Evolutionary conservation across 495 filamentous ascomycete species (phyloP).

Genomic region (Aspergillus leporis): DNA sequence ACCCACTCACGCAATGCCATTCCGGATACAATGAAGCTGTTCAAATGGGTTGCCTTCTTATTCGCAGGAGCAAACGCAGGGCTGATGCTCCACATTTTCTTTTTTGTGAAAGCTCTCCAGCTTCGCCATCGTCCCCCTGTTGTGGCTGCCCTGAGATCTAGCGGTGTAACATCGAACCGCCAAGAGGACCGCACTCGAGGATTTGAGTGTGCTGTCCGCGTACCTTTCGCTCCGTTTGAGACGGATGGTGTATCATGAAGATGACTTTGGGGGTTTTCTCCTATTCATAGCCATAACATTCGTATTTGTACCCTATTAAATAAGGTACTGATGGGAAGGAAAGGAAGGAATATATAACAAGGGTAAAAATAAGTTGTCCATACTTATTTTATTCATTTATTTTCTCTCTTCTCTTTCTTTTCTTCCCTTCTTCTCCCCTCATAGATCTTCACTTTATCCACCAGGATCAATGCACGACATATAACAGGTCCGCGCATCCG

Average conservation of each 20-base stretch:
- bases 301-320: not conserved
- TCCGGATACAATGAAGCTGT: not conserved
- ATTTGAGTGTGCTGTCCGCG: not conserved
- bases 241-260: not conserved
- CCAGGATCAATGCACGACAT: conserved; percentile 26
- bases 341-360: not conserved
- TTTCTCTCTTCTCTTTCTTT: conserved; percentile 1
- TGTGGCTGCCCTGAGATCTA: conserved; percentile 22
- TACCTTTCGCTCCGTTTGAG: conserved; percentile 4
- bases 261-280: not conserved
- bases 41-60: not conserved
- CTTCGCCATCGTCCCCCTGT: conserved; percentile 8
- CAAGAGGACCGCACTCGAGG: conserved; percentile 11
- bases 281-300: not conserved
- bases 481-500: conserved; percentile 21
- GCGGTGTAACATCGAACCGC: conserved; percentile 19
- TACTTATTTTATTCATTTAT: not conserved
- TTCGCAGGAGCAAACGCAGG: conserved; percentile 10
- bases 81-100: conserved; percentile 10
- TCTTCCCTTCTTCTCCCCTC: not conserved
- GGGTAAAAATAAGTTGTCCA: not conserved
- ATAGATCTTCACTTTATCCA: not conserved
- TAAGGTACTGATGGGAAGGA: not conserved
- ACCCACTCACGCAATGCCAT: conserved; percentile 6
- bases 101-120: not conserved